phyloP scores from a whole-genome alignment of 73 alveolate genomes.

The Blepharisma stoltei region DNA sequence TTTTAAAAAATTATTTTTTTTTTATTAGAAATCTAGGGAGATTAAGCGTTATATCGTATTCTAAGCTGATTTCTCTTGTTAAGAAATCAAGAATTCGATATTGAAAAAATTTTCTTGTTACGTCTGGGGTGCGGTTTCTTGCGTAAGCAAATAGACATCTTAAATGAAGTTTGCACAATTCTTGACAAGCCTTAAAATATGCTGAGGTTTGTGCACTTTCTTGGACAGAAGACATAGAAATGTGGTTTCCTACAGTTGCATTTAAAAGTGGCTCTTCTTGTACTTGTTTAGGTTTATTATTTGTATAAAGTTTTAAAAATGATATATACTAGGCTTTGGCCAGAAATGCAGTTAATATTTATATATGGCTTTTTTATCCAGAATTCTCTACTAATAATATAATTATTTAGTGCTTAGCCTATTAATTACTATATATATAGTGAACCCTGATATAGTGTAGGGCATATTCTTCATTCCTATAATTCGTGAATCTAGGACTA shows the following conservation, averaged over 20 bases:
- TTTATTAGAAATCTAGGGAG: too few species aligned
- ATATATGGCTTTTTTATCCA: too few species aligned
- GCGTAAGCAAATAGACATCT: conserved; percentile 89
- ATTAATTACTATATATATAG: too few species aligned
- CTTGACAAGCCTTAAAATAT: conserved; percentile 61
- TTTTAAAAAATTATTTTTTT: too few species aligned
- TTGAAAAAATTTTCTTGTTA: conserved; percentile 87
- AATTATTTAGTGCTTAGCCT: too few species aligned
- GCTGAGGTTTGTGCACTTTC: conserved; percentile 63
- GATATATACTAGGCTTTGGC: too few species aligned
- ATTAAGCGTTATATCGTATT: conserved; percentile 81
- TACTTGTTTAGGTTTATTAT: conserved; percentile 54
- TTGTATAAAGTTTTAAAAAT: conserved; percentile 74
- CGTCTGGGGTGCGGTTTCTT: conserved; percentile 88
- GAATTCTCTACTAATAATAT: too few species aligned
- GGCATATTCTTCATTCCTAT: conserved; percentile 45
- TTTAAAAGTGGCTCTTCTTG: conserved; percentile 14
- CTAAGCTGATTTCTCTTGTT: conserved; percentile 92
- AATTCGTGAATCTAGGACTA: conserved; percentile 39
- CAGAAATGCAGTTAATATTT: too few species aligned
- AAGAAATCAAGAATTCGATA: conserved; percentile 89
- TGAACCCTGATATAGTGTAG: conserved; percentile 71
- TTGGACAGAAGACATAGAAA: conserved; percentile 55
- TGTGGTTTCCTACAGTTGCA: conserved; percentile 52
- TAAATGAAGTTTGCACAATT: conserved; percentile 86